These are phyloP conservation scores for Candida glucosophila DNA, from an alignment of 1,139 yeast genomes.

Conservation along the genomic window DNA sequence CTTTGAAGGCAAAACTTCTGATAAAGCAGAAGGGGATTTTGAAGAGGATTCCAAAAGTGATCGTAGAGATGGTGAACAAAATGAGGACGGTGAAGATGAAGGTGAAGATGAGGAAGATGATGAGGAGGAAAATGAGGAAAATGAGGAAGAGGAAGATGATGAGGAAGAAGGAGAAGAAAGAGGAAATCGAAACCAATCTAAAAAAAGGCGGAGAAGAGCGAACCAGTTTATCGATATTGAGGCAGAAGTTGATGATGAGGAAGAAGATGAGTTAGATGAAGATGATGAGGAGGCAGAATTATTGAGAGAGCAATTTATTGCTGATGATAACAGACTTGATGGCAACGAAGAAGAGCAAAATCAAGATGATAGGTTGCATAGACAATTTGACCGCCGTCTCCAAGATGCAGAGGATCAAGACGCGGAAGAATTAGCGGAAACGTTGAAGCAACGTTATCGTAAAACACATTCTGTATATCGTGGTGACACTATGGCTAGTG, in stretches of 20 bases:
- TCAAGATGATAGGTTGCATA: slow-evolving; percentile 66
- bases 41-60: neutral
- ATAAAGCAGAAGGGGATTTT: too few relatives aligned
- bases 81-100: neutral
- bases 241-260: slow-evolving; percentile 98
- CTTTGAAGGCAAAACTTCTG: too few relatives aligned
- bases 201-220: slow-evolving; percentile 61
- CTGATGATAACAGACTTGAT: slow-evolving; percentile 56
- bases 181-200: slow-evolving; percentile 49
- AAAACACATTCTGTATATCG: slow-evolving; percentile 78
- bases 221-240: slow-evolving; percentile 96
- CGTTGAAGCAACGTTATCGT: slow-evolving; percentile 87
- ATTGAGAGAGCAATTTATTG: slow-evolving; percentile 73
- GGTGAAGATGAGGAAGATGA: slow-evolving; percentile 3
- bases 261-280: slow-evolving; percentile 83
- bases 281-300: slow-evolving; percentile 87
- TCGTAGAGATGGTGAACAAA: slow-evolving; percentile 4
- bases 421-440: slow-evolving; percentile 90
- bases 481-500: slow-evolving; percentile 70
- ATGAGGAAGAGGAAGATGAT: slow-evolving; percentile 5
- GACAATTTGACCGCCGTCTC: slow-evolving; percentile 85
- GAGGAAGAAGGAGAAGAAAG: slow-evolving; percentile 18
- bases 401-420: slow-evolving; percentile 90
- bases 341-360: slow-evolving; percentile 39
- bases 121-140: slow-evolving; percentile 5